Conservation (phyloP, 1,284 basidiomycete species). For the Crucibulum cyathiforme region DNA sequence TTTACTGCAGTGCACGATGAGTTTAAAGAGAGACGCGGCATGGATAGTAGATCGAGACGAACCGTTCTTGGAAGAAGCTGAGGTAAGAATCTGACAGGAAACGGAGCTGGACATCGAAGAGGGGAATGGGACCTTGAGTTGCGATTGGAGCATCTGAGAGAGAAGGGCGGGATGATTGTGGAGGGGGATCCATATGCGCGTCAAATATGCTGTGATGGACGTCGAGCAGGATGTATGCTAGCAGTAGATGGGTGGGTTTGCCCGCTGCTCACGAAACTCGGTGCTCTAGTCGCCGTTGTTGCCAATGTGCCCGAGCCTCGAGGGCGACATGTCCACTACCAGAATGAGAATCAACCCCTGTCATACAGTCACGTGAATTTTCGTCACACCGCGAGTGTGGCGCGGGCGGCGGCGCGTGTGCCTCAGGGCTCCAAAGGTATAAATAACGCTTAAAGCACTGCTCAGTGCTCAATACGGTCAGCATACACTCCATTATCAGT, state of each 20-base stretch:
- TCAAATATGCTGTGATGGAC: neutral
- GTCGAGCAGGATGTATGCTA: neutral
- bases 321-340: too few relatives aligned
- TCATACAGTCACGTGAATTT: too few relatives aligned
- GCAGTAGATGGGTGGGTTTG: neutral
- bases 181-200: constrained; percentile 40
- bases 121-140: constrained; percentile 63
- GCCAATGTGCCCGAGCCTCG: too few relatives aligned
- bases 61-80: constrained; percentile 87
- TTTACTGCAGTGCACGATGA: constrained; percentile 53
- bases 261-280: too few relatives aligned
- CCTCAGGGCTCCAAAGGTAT: too few relatives aligned
- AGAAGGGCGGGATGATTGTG: constrained; percentile 47
- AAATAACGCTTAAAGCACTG: too few relatives aligned
- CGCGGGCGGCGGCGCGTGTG: too few relatives aligned
- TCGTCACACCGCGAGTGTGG: too few relatives aligned
- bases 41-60: constrained; percentile 8
- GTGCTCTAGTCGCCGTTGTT: too few relatives aligned
- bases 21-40: constrained; percentile 20
- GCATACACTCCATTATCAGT: too few relatives aligned
- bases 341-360: too few relatives aligned
- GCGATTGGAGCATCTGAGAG: constrained; percentile 43
- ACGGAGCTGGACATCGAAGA: constrained; percentile 76
- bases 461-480: too few relatives aligned
- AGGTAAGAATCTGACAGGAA: constrained; percentile 79